Evolutionary conservation across 1,139 yeast species (phyloP).

Genomic region (Geotrichum aggregatum): DNA sequence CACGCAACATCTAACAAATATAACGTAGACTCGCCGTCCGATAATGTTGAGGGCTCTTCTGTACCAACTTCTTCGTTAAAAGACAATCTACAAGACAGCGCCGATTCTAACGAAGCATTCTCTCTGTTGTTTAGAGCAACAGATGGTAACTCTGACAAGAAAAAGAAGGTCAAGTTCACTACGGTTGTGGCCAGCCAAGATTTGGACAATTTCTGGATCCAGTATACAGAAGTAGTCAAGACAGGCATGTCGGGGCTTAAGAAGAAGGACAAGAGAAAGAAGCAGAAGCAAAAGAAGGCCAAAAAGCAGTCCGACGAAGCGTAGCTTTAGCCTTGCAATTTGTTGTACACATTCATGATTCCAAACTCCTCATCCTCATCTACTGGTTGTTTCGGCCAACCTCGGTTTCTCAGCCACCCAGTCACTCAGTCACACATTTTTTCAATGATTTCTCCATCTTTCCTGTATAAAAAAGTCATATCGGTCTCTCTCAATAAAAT

Average conservation of each 20-base stretch:
- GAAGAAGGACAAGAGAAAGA: slow-evolving; percentile 51
- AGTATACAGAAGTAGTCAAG: slow-evolving; percentile 61
- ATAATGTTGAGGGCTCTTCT: slow-evolving; percentile 15
- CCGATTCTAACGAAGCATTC: slow-evolving; percentile 16
- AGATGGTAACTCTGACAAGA: slow-evolving; percentile 51
- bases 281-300: slow-evolving; percentile 19
- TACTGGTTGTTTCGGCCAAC: too few species aligned
- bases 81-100: slow-evolving; percentile 12
- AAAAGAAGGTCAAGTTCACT: slow-evolving; percentile 52
- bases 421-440: too few species aligned
- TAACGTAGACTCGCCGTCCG: slow-evolving; percentile 12
- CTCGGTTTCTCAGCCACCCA: too few species aligned
- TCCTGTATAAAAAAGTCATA: too few species aligned
- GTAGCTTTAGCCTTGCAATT: neutral
- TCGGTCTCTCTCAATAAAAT: too few species aligned
- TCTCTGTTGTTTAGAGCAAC: slow-evolving; percentile 42
- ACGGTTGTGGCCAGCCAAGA: slow-evolving; percentile 58
- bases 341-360: too few species aligned
- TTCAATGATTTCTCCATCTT: too few species aligned
- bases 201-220: slow-evolving; percentile 65
- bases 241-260: slow-evolving; percentile 56
- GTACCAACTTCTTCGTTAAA: slow-evolving; percentile 16
- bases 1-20: slow-evolving; percentile 4
- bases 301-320: slow-evolving; percentile 14
- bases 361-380: too few species aligned